A percentile compares a stretch with the other conserved stretches of the same genome.
Evolutionary conservation across 2,329 filamentous ascomycete species (phyloP).

Genomic region (Aspergillaceae sp.): DNA sequence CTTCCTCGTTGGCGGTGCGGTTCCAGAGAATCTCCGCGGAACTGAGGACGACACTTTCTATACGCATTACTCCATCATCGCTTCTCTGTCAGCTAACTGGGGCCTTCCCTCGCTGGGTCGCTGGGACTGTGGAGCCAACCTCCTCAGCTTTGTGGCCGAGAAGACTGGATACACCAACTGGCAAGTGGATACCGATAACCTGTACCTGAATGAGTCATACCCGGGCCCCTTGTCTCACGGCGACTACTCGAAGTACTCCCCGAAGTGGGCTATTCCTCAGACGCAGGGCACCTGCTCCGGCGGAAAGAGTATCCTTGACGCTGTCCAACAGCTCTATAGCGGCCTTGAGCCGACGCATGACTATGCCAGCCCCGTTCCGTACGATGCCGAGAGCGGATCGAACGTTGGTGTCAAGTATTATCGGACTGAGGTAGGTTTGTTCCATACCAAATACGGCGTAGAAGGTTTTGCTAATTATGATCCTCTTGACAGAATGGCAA

Average conservation of each 20-base stretch:
- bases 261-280: conserved; percentile 23
- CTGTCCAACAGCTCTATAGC: conserved; percentile 24
- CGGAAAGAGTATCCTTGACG: conserved; percentile 24
- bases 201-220: conserved; percentile 49
- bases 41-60: conserved; percentile 63
- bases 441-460: neutral
- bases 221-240: conserved; percentile 35
- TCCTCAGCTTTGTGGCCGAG: conserved; percentile 53
- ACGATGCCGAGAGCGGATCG: conserved; percentile 13
- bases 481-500: neutral
- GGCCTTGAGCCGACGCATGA: conserved; percentile 20
- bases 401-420: conserved; percentile 11
- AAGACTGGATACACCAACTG: conserved; percentile 49
- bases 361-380: conserved; percentile 26
- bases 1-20: conserved; percentile 65
- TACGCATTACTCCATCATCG: conserved; percentile 63
- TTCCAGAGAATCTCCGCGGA: conserved; percentile 55
- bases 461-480: neutral
- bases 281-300: conserved; percentile 28
- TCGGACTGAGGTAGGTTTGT: conserved; percentile 8
- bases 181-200: conserved; percentile 30
- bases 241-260: conserved; percentile 15
- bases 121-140: conserved; percentile 64
- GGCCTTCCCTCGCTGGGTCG: conserved; percentile 59
- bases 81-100: conserved; percentile 64